Evolutionary conservation across 1,139 yeast species (phyloP).

Genomic region (Pneumocystis wakefieldiae): DNA sequence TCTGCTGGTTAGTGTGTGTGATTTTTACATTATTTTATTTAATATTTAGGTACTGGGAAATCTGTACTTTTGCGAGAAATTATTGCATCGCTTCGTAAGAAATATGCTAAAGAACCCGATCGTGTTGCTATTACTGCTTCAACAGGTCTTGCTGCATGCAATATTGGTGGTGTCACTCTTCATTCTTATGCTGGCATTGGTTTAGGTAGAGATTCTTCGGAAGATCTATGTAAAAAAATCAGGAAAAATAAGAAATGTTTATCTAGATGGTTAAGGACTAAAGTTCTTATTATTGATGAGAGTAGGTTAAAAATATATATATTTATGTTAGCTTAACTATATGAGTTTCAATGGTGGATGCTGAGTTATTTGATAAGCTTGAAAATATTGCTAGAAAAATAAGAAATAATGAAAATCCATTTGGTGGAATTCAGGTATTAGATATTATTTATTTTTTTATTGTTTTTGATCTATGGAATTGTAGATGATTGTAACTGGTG

Average conservation of each 20-base stretch:
- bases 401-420: slow-evolving; percentile 40
- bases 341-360: slow-evolving; percentile 66
- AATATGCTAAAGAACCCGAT: slow-evolving; percentile 29
- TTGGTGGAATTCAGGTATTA: slow-evolving; percentile 71
- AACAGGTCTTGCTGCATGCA: slow-evolving; percentile 85
- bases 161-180: slow-evolving; percentile 73
- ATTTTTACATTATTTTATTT: not conserved
- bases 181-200: slow-evolving; percentile 86
- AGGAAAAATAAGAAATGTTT: slow-evolving; percentile 35
- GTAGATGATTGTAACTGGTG: slow-evolving; percentile 54
- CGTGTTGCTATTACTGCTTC: slow-evolving; percentile 77
- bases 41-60: slow-evolving; percentile 49
- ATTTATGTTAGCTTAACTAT: not conserved
- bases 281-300: slow-evolving; percentile 69
- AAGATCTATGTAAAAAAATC: slow-evolving; percentile 38
- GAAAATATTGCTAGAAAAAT: slow-evolving; percentile 47
- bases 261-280: slow-evolving; percentile 46
- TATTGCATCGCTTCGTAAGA: slow-evolving; percentile 41
- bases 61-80: slow-evolving; percentile 60
- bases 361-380: slow-evolving; percentile 53
- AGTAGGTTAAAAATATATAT: slow-evolving; percentile 14
- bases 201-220: slow-evolving; percentile 39
- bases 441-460: not conserved
- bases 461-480: not conserved
- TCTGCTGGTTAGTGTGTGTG: slow-evolving; percentile 49